Evolutionary conservation across 495 filamentous ascomycete genomes (phyloP).

Genomic region (Pseudevernia furfuracea): DNA sequence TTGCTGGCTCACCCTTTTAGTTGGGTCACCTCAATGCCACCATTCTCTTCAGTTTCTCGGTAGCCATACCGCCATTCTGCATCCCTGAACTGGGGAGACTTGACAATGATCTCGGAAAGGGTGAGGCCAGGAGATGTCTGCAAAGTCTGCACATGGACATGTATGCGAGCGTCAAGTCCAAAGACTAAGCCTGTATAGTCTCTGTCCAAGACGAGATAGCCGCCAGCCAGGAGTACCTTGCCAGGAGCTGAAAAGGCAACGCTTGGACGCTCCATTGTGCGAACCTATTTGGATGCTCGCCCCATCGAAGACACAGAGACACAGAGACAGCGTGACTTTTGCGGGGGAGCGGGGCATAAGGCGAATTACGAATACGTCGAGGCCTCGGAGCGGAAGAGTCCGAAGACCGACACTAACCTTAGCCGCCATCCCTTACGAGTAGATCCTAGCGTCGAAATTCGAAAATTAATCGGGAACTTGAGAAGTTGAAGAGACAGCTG

Average conservation of each 20-base stretch:
- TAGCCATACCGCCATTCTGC: conserved; percentile 83
- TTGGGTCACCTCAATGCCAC: conserved; percentile 70
- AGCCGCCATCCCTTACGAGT: too few relatives aligned
- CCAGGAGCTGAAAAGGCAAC: conserved; percentile 84
- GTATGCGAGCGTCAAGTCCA: conserved; percentile 88
- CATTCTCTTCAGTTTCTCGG: conserved; percentile 55
- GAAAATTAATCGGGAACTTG: conserved; percentile 2
- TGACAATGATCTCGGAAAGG: conserved; percentile 66
- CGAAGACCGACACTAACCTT: not conserved
- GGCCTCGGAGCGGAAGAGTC: not conserved
- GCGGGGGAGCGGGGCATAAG: not conserved
- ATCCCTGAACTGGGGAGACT: conserved; percentile 81
- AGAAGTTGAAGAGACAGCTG: too few relatives aligned
- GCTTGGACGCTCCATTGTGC: conserved; percentile 23
- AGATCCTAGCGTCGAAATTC: not conserved
- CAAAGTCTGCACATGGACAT: conserved; percentile 62
- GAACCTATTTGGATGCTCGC: not conserved
- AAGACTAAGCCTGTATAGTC: conserved; percentile 85
- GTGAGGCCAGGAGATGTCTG: conserved; percentile 49
- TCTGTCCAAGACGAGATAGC: conserved; percentile 89
- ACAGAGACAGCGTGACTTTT: not conserved
- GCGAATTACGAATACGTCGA: not conserved
- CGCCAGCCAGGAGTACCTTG: conserved; percentile 90
- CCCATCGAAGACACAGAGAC: not conserved
- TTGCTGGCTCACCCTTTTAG: conserved; percentile 58